Base-by-base conservation (phyloP, 257 asterid species). In the Primulina eburnea region DNA sequence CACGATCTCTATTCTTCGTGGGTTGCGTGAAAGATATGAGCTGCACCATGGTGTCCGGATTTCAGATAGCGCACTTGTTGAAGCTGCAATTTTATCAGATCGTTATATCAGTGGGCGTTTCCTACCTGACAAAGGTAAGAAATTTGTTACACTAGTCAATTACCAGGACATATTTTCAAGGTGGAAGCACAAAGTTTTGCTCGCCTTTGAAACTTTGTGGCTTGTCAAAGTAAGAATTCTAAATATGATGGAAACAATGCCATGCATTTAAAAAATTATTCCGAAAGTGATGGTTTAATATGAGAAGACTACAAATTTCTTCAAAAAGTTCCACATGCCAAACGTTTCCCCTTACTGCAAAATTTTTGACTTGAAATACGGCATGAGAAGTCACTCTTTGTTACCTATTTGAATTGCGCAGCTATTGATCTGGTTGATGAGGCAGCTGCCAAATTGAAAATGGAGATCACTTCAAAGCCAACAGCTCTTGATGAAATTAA, bases 381-480 rank as follows among this genome's bases (percentile, higher is more conserved):
- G 32, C 50, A 4, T 26, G 24, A 26, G 33, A 55, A 20, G 26
- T 47, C n/a, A 20, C 29, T 24, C 57, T 67, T 61, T 61, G 77
- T 43, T n/a, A 17, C 58, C 70, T 73, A 38, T 73, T 71, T 71
- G 28, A 43, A 76, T 66, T 80, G 50, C 4, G 80, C 95, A 92
- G 98, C 97, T 65, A 92, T 92, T 77, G 98, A 92, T 79, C 82
- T 92, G 52, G 98, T 92, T 16, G 98, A 92, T 67, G 98, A 92
- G 84, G 96, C 98, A 37, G 98, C 98, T 70, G 98, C 98, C 56
- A 92, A 90, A 75, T 77, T 92, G 82, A 92, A 92, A 84, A 92
- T 92, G 98, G 98, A 92, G 84, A 92, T 92, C 21, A 92, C 98
- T 65, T 92, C 97, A 62, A 92, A 92, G 75, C 98, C 98, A 59